These are phyloP conservation scores for Bipolaris gigantea DNA, from an alignment of 2,329 filamentous ascomycete species.

Conservation along the genomic window DNA sequence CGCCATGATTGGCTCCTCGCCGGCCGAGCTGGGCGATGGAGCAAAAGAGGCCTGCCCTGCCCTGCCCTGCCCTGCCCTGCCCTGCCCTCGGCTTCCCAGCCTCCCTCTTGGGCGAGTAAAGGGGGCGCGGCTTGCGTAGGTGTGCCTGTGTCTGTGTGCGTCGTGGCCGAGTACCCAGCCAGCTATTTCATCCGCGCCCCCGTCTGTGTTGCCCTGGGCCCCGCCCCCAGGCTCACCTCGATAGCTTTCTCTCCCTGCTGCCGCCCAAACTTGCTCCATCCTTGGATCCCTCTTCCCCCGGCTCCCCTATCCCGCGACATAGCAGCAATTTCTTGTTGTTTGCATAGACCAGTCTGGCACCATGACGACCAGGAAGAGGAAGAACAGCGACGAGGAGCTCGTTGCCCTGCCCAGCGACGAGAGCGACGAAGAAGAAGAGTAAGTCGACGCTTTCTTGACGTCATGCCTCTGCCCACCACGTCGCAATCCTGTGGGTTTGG, in stretches of 20 bases:
- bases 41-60: slow-evolving; percentile 11
- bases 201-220: slow-evolving; percentile 8
- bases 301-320: slow-evolving; percentile 23
- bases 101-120: slow-evolving; percentile 20
- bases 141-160: not conserved
- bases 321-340: slow-evolving; percentile 6
- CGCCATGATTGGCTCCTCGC: slow-evolving; percentile 32
- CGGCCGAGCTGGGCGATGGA: slow-evolving; percentile 32
- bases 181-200: slow-evolving; percentile 36
- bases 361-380: slow-evolving; percentile 51
- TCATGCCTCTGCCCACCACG: slow-evolving; percentile 33
- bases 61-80: slow-evolving; percentile 30
- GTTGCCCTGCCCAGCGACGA: slow-evolving; percentile 49
- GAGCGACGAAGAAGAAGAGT: slow-evolving; percentile 50
- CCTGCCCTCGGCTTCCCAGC: slow-evolving; percentile 35
- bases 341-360: slow-evolving; percentile 13
- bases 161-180: slow-evolving; percentile 1
- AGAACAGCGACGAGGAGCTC: slow-evolving; percentile 51
- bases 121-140: slow-evolving; percentile 18
- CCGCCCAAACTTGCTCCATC: not conserved
- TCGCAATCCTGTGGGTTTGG: slow-evolving; percentile 25
- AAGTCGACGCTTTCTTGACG: slow-evolving; percentile 44
- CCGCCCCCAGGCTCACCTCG: slow-evolving; percentile 8
- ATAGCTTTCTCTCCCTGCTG: slow-evolving; percentile 16
- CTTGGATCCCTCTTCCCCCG: not conserved